Base-by-base conservation (phyloP, 2,329 filamentous ascomycete genomes). In the Diplodia mutila region DNA sequence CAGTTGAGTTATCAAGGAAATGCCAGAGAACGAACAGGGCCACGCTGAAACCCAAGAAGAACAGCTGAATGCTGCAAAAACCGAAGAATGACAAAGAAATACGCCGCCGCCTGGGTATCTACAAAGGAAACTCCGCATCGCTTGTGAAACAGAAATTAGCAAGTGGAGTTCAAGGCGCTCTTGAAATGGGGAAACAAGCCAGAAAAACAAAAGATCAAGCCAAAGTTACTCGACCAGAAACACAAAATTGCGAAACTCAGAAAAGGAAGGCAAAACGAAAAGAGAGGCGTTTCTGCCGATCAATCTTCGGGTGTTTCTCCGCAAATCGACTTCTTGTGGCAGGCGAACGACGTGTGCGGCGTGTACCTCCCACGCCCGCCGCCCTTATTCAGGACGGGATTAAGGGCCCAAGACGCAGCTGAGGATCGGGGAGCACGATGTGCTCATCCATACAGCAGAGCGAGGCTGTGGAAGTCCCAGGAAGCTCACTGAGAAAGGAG, bases 61-160 rank as follows among this genome's bases (percentile, higher is more conserved):
- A 11, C 21, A n/a, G n/a, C 42, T 11, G 8, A 11, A 21, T 29
- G 25, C 49, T 52, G 23, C 2, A 18, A 27, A 12, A 52, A 27
- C 9, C 12, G 21, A 61, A 48, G 2, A 53, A 64, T 18, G 71
- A 61, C 51, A 37, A 37, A 63, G 37, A 46, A 61, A 53, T 8
- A 65, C 53, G 53, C 29, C 29, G 53, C 53, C 53, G 5, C 32
- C 53, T 37, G 53, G 53, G 53, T 57, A 57, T 57, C 53, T 39
- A 57, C 53, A 57, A 57, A 57, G n/a, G 34, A 23, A 57, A 39
- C 53, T 23, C 53, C 32, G 21, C 49, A 27, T 27, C 49, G 21
- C 49, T 27, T 52, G 25, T 14, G 3, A 4, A 27, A 27, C 25
- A 52, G 49, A 27, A 16, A 23, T 34, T n/a, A 39, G n/a, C 34